Base-by-base conservation (phyloP, 2,329 filamentous ascomycete species). In the Trichophyton schoenleinii region DNA sequence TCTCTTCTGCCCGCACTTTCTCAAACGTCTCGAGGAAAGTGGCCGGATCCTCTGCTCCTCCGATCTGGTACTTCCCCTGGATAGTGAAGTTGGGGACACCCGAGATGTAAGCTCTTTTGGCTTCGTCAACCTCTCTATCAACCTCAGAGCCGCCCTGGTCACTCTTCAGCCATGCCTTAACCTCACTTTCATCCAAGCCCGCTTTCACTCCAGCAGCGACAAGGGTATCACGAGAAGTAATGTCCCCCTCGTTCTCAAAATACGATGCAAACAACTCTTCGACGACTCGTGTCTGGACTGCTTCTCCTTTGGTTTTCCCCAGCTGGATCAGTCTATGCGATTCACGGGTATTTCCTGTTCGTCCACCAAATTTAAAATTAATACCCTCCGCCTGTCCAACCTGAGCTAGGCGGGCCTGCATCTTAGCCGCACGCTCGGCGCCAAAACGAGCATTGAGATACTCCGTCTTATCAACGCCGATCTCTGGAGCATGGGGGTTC, bases 41-140 rank as follows among this genome's bases (percentile, higher is more conserved):
- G 53, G 79, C 76, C 1, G 85, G 79, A 63, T 90, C 87, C 74
- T 91, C 85, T 0, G 88, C 88, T 1, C 88, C 89, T 31, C 84
- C 80, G 34, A 92, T 72, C 66, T 85, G 81, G 71, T 84, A 86
- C 66, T 77, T 78, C 1, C 78, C 85, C 68, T 91, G 86, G 64
- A 94, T 81, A 11, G 83, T 83, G 70, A 89, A 91, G 70, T 88
- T 83, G 5, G 89, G 88, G 64, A 94, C 89, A 0, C 87, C 87
- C 60, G 74, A 79, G 44, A 91, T 79, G 60, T 78, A 77, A 68
- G 80, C 77, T 72, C 70, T 73, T 69, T 71, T 78, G 44, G 83
- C 80, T 65, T 79, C 74, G 31, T 73, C 68, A 4, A 83, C 83
- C 68, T 85, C 81, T 44, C 66, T 67, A 69, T 86, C 83, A 25